Evolutionary conservation across 1,139 yeast genomes (phyloP), one percentile per base, ranked within the genome.

Genomic region (Pneumocystis wakefieldiae): DNA sequence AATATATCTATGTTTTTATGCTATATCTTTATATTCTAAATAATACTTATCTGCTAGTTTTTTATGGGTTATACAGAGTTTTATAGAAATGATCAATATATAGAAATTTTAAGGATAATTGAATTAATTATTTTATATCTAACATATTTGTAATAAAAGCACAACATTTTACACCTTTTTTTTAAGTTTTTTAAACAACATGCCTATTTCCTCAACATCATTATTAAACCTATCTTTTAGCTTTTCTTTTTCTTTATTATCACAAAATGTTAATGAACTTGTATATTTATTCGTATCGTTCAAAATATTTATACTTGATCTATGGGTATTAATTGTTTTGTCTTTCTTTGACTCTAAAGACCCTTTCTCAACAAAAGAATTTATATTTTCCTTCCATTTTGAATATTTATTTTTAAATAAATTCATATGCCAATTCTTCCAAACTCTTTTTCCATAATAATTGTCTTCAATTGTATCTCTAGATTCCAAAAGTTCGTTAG

Each of bases 391-490:
- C 28, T 62, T 59, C 68, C 66, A 65, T 14, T 62, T 62, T 55
- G 62, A 64, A 14, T 61, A 63, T 39, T 55, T 58, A 48, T 63
- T 61, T 24, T 41, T 55, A 55, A 84, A 88, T 69, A 83, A 75
- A 71, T 89, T 96, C 85, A 90, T 81, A 39, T 81, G 76, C 97
- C 97, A 92, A 73, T 91, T 92, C 71, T 87, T 87, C 97, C 97
- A 92, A 1, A 92, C 97, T 69, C 84, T 80, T 72, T 86, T 83
- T 59, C 98, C 98, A 71, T 92, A 92, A 32, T 78, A 81, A 72
- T 95, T 86, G 67, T 85, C 88, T 67, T 81, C 80, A 39, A 82
- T 84, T 41, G 85, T 81, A 28, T 67, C 64, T 28, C 60, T 63
- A 60, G 84, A 81, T n/a, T 77, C 78, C 41, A 78, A 72, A 66